These are phyloP conservation scores for Fusarium drepaniforme DNA, from an alignment of 2,329 filamentous ascomycete genomes.

Conservation along the genomic window DNA sequence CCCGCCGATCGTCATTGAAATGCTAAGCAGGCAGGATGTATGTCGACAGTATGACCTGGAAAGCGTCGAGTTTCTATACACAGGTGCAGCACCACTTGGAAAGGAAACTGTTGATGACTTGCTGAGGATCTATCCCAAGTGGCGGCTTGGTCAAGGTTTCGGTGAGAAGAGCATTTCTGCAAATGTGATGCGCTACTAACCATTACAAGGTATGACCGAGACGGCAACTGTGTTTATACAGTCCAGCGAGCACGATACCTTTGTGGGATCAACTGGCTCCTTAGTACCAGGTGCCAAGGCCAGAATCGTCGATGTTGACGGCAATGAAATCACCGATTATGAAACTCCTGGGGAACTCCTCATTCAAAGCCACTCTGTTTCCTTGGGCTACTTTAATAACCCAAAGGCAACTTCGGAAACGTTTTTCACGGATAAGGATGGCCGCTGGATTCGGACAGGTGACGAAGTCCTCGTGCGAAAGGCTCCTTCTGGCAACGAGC, in stretches of 20 bases:
- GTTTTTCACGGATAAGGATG: conserved; percentile 74
- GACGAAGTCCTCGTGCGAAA: conserved; percentile 82
- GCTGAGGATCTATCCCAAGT: conserved; percentile 70
- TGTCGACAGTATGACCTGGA: conserved; percentile 30
- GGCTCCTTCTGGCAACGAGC: conserved; percentile 76
- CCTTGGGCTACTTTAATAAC: conserved; percentile 89
- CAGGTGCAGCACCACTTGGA: conserved; percentile 75
- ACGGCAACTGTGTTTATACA: conserved; percentile 21
- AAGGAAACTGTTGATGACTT: conserved; percentile 75
- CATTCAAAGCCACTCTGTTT: conserved; percentile 82
- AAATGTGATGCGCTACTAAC: conserved; percentile 47
- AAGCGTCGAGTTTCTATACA: conserved; percentile 22
- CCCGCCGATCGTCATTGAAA: conserved; percentile 24
- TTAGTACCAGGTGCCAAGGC: conserved; percentile 73
- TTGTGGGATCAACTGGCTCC: conserved; percentile 76
- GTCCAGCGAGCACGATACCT: conserved; percentile 69
- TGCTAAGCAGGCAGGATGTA: not conserved
- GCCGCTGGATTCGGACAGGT: conserved; percentile 84
- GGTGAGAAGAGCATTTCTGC: conserved; percentile 55
- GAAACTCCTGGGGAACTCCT: conserved; percentile 84
- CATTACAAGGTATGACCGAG: conserved; percentile 63
- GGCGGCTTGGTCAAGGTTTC: conserved; percentile 79
- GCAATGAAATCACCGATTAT: conserved; percentile 74
- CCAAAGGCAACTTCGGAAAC: conserved; percentile 85
- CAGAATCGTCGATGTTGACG: conserved; percentile 74